Evolutionary conservation across 2,329 filamentous ascomycete species (phyloP), one percentile per base, ranked within the genome.

Genomic region (Penicillium sp.): DNA sequence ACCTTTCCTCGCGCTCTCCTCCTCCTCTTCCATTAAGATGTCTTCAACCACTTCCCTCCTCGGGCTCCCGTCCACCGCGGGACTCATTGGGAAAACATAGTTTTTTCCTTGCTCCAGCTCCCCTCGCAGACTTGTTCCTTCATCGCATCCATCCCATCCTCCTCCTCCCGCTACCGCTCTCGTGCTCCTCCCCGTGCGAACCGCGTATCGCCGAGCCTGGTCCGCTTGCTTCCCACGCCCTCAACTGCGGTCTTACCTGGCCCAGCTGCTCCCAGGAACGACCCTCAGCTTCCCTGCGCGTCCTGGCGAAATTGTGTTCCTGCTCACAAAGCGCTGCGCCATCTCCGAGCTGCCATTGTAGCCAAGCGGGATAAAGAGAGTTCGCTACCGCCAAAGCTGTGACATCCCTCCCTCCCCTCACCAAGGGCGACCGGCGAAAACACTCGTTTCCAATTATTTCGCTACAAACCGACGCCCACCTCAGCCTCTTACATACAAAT

Each of bases 11-110:
- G 60, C 61, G 60, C 60, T 63, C 59, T 61, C 61, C 63, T 58
- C 21, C 46, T 30, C 50, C 48, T 16, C 56, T n/a, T 9, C 8
- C 30, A 35, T 16, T 65, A 60, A 53, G 64, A 75, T 76, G 73
- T 68, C 68, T 69, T 57, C 52, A 60, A 69, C 63, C 63, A 60
- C 62, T 63, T 62, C 64, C 65, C 64, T 64, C 63, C 60, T 67
- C 62, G 67, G 65, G 67, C 68, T 69, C 72, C 73, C 73, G 71
- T 74, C 71, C 68, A 62, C 65, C 64, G 67, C 72, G 74, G 75
- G 73, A 72, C 71, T 77, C 71, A 77, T 74, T 67, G 70, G 68
- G 68, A 66, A 71, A 61, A 74, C 68, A 64, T 73, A 70, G 46
- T 65, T 43, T 65, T 59, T 52, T 52, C 33, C 28, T 55, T 62